Evolutionary conservation across 352 stramenopile genomes (phyloP), one percentile per base, ranked within the genome.

Genomic region (Phytophthora capsici): DNA sequence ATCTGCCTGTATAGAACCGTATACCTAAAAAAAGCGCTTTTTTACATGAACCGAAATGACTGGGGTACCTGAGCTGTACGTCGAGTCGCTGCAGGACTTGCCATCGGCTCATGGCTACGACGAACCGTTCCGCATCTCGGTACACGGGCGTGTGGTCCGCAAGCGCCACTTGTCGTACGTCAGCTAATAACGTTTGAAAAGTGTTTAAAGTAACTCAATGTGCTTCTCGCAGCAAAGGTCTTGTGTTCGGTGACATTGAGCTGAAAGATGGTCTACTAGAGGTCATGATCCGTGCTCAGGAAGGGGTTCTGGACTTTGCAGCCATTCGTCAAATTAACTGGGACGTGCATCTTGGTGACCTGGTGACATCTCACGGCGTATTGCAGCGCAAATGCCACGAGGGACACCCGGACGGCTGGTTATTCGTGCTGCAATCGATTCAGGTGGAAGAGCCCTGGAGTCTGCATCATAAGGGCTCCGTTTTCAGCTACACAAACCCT

Each of bases 111-210:
- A 55, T 16, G 26, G 44, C 51, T 49, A 46, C 30, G 30, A 45
- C 14, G 45, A 73, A 14, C 17, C 28, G 16, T 20, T 41, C 6
- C 63, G 46, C 48, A 72, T 85, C 23, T 66, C 41, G 5, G 77
- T 94, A 19, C 68, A 73, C n/a, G 88, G 88, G 4, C 84, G 78
- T 36, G 88, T 93, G 28, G 59, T 94, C 12, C 86, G 85, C 56
- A 94, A 92, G 38, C 84, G 88, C 57, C 89, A 89, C 43, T 87
- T 95, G 56, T 95, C 88, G 85, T 94, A 77, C 52, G 82, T 77
- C 12, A 23, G 10, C 36, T 20, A 14, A 6, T 19, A 28, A 48
- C 53, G 17, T 14, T 45, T 12, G 9, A 6, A 32, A 14, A 34
- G 4, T 14, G 8, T 3, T 9, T 2, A 34, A 34, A 34, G 8